Percentiles rank a stretch among this genome's conserved stretches.
Evolutionary conservation across 2,329 filamentous ascomycete species (phyloP).

Genomic region (Fusarium pilosicola): DNA sequence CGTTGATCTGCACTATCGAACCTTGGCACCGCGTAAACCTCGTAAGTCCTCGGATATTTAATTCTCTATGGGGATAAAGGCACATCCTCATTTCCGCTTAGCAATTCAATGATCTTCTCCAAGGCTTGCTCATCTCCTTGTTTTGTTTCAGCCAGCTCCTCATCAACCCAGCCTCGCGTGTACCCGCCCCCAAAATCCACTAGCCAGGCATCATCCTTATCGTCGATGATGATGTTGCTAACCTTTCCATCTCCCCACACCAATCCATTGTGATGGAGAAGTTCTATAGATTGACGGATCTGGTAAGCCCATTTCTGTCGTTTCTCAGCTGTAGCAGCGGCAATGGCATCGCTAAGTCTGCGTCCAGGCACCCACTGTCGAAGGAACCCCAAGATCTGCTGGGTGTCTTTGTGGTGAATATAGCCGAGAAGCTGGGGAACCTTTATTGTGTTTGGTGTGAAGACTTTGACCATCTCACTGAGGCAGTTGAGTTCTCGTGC

Average conservation of each 20-base stretch:
- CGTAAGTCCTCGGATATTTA: accelerated
- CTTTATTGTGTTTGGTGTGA: too few relatives aligned
- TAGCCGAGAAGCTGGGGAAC: background rate
- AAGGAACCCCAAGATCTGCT: background rate
- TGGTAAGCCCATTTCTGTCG: background rate
- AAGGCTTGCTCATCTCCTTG: background rate
- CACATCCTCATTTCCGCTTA: accelerated
- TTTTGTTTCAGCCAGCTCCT: accelerated
- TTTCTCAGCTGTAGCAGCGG: accelerated
- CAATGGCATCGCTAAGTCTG: background rate
- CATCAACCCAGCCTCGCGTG: background rate
- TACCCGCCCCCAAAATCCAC: background rate
- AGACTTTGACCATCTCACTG: too few relatives aligned
- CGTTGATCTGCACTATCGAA: background rate
- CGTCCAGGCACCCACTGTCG: background rate
- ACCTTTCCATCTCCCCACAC: background rate
- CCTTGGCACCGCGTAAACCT: background rate
- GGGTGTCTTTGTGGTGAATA: background rate
- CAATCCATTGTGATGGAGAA: background rate
- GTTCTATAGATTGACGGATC: accelerated
- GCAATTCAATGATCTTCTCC: accelerated
- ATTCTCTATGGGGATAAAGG: accelerated
- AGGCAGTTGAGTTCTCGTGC: too few relatives aligned
- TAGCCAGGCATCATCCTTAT: background rate
- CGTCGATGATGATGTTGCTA: background rate